Evolutionary conservation across 768 basidiomycete genomes (phyloP), one percentile per base, ranked within the genome.

Genomic region (Tricholoma terreum): DNA sequence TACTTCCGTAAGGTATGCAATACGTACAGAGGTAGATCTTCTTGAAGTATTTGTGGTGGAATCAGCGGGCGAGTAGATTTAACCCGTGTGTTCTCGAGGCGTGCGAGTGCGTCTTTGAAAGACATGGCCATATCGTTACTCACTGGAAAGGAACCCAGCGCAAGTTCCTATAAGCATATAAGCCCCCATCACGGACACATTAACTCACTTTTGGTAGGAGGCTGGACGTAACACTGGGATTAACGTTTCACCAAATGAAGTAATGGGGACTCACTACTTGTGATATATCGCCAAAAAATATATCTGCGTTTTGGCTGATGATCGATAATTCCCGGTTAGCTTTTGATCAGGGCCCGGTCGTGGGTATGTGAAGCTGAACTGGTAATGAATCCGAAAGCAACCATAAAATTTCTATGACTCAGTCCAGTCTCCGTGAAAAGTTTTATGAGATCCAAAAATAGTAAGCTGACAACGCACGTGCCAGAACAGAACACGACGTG

Each of bases 21-120:
- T 59, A 75, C 84, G 52, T 73, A 91, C 90, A 93, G 73, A 42
- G 92, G 92, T n/a, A 91, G 80, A 71, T 98, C 94, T 71, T 98
- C 94, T 63, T 90, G 89, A 1, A 98, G 81, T 59, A 98, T 96
- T 68, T 95, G 94, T 19, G 94, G 94, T 51, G 94, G 94, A 56
- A 98, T 94, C 55, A 98, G 75, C 27, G 94, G 94, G 40, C 94
- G 80, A 15, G 89, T 94, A 14, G 83, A 87, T 69, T 84, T 93
- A 54, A 98, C 94, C 45, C 94, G 80, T 58, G 85, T 80, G 67
- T 98, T 95, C 67, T 94, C 92, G 36, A 97, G 85, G 54, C 88
- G 85, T 58, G 82, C 70, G 52, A 91, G 82, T 42, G 90, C 91
- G 58, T 92, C 88, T 66, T 83, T 85, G 80, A 91, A 87, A 48